Percentiles rank a stretch among this genome's conserved stretches.
Evolutionary conservation across 208 protist species (phyloP).

Genomic region (Novymonas esmeraldas): DNA sequence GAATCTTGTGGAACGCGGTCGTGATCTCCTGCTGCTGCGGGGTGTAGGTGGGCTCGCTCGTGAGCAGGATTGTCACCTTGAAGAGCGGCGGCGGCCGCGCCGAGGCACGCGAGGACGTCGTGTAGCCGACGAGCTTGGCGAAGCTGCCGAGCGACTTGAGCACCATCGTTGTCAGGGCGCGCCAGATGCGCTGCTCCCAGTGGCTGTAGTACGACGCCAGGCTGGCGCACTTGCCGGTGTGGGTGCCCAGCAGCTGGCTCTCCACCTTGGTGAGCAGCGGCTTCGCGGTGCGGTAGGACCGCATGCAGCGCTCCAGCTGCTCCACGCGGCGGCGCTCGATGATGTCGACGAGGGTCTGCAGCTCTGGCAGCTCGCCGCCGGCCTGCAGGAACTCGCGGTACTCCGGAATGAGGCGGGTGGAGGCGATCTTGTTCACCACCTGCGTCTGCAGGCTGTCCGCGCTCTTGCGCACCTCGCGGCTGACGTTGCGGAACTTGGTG

Average conservation of each 20-base stretch:
- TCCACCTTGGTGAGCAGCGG: constrained; percentile 96
- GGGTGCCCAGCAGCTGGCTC: constrained; percentile 90
- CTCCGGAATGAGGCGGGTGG: constrained; percentile 82
- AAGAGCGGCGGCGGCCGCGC: constrained; percentile 84
- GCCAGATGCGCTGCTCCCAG: constrained; percentile 97
- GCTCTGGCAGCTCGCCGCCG: constrained; percentile 86
- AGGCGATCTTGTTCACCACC: constrained; percentile 91
- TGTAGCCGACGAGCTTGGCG: constrained; percentile 89
- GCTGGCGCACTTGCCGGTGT: constrained; percentile 89
- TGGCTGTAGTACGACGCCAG: constrained; percentile 95
- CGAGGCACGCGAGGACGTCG: constrained; percentile 33
- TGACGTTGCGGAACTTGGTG: constrained; percentile 95
- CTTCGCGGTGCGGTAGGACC: constrained; percentile 95
- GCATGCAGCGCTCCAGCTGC: constrained; percentile 84
- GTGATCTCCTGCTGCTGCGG: constrained; percentile 95
- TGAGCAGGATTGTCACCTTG: constrained; percentile 93
- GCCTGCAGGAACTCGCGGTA: constrained; percentile 81
- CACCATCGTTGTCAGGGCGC: constrained; percentile 93
- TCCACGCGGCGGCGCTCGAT: constrained; percentile 86
- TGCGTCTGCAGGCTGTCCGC: constrained; percentile 92
- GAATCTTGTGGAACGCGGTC: constrained; percentile 91
- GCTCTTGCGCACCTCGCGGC: constrained; percentile 97
- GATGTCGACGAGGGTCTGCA: constrained; percentile 93
- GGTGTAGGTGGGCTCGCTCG: constrained; percentile 91
- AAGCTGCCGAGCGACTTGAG: constrained; percentile 85